phyloP scores from a whole-genome alignment of 768 basidiomycete genomes.

The Amanita pallidorosea region DNA sequence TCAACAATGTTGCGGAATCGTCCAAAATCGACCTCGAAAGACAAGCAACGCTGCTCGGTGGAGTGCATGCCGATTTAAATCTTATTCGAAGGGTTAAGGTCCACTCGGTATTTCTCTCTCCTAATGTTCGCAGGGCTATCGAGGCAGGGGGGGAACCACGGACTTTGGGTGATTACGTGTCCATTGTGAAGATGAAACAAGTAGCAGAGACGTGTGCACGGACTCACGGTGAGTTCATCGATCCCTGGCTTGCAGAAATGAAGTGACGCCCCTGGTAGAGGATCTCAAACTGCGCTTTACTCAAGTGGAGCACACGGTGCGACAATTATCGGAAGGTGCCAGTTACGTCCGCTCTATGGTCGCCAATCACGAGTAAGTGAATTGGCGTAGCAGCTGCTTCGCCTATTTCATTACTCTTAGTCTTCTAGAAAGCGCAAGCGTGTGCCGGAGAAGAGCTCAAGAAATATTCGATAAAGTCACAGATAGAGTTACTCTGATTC shows the following conservation, averaged over 20 bases:
- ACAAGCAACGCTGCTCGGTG: constrained; percentile 51
- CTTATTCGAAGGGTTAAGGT: constrained; percentile 57
- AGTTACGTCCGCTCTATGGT: constrained; percentile 45
- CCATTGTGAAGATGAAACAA: constrained; percentile 66
- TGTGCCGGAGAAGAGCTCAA: constrained; percentile 42
- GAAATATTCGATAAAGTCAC: constrained; percentile 40
- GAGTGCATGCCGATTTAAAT: constrained; percentile 62
- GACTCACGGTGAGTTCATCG: constrained; percentile 47
- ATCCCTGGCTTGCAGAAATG: neutral
- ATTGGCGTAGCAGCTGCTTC: neutral
- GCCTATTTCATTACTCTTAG: constrained; percentile 20
- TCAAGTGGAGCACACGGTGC: constrained; percentile 42
- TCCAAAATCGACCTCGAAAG: constrained; percentile 58
- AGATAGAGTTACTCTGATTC: constrained; percentile 1
- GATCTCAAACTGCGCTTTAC: constrained; percentile 46
- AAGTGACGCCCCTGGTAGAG: constrained; percentile 24
- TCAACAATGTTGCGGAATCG: constrained; percentile 45
- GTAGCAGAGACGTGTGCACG: constrained; percentile 63
- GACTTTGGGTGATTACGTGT: constrained; percentile 75
- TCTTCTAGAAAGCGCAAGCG: constrained; percentile 48
- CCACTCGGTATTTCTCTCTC: constrained; percentile 68
- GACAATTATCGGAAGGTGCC: constrained; percentile 44
- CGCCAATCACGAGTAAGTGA: constrained; percentile 32
- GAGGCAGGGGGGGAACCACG: constrained; percentile 59
- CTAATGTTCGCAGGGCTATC: constrained; percentile 54